Conservation (phyloP, 805 yeast genomes). For the Ogataea saltuana region DNA sequence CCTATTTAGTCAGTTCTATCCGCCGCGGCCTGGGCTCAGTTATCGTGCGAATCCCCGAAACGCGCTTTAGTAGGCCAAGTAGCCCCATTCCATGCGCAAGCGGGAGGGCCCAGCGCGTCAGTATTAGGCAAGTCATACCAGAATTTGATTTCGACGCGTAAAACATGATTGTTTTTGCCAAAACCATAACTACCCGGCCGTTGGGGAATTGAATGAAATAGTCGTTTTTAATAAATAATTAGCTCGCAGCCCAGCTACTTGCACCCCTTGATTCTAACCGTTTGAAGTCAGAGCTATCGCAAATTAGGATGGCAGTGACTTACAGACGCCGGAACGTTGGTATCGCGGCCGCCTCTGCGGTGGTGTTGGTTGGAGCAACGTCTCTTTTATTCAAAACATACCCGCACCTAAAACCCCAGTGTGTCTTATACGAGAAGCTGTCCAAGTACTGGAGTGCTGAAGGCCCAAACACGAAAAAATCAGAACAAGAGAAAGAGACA, state of each 20-base stretch:
- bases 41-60: slow-evolving; percentile 4
- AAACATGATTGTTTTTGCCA: slow-evolving; percentile 5
- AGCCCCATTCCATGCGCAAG: too few species aligned
- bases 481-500: slow-evolving; percentile 8
- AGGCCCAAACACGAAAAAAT: background rate
- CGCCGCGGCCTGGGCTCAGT: slow-evolving; percentile 4
- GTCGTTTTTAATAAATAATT: background rate
- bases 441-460: slow-evolving; percentile 5
- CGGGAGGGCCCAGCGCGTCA: too few species aligned
- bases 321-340: slow-evolving; percentile 32
- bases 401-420: slow-evolving; percentile 44
- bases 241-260: too few species aligned
- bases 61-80: slow-evolving; percentile 2
- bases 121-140: slow-evolving; percentile 5
- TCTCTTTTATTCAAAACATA: slow-evolving; percentile 45
- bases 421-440: slow-evolving; percentile 7
- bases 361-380: slow-evolving; percentile 44
- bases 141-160: slow-evolving; percentile 3
- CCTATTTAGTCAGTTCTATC: slow-evolving; percentile 12
- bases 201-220: background rate
- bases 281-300: too few species aligned
- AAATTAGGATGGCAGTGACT: slow-evolving; percentile 14
- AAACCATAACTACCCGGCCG: slow-evolving; percentile 1
- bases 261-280: background rate
- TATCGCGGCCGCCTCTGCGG: slow-evolving; percentile 45